A percentile compares a stretch with the other conserved stretches of the same genome.
Conservation (phyloP, 2,329 filamentous ascomycete species). For the Coniochaeta sp. region DNA sequence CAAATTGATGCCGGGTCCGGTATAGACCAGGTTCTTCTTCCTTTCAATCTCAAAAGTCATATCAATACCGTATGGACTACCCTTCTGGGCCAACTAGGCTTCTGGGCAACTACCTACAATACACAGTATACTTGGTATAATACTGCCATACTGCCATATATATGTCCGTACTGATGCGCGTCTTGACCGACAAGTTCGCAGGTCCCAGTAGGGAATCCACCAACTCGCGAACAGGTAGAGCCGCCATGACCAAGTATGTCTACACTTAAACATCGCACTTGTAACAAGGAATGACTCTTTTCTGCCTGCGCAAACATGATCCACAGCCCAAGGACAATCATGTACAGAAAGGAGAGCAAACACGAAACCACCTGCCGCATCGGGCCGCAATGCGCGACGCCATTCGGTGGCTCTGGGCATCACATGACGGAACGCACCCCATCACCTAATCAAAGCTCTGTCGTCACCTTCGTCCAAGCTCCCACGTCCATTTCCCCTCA, state of each 20-base stretch:
- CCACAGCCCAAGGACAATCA: background rate
- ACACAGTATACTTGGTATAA: no score
- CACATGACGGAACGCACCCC: background rate
- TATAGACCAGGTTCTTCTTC: background rate
- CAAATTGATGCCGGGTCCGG: background rate
- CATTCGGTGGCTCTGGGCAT: background rate
- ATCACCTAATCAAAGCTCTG: background rate
- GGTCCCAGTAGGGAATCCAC: no score
- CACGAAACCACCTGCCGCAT: background rate
- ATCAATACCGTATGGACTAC: no score
- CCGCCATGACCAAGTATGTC: no score
- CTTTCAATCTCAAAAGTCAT: no score
- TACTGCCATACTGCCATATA: no score
- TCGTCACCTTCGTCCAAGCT: background rate
- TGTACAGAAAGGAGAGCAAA: background rate
- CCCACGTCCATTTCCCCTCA: conserved; percentile 5
- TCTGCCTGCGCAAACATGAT: background rate
- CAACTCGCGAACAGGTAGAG: no score
- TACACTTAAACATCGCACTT: no score
- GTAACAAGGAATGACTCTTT: background rate
- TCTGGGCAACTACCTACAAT: no score
- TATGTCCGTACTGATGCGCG: no score
- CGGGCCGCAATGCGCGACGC: background rate
- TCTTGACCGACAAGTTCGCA: no score
- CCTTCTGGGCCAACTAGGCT: no score